These are phyloP conservation scores for Eucalyptus lansdowneana DNA, from an alignment of 345 rosid species.

Conservation along the genomic window DNA sequence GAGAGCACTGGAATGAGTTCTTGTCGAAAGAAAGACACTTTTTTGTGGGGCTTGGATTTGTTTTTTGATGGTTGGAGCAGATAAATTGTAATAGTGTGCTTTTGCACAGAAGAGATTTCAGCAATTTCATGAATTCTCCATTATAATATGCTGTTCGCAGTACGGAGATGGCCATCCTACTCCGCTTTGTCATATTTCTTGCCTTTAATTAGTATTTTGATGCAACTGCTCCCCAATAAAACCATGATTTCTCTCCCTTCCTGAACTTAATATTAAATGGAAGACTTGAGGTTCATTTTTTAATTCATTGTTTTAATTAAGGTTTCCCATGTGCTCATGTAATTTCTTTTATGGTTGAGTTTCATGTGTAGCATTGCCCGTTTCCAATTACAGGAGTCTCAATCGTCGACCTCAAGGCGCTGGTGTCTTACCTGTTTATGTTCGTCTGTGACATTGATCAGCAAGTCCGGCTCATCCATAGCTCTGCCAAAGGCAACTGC, in stretches of 20 bases:
- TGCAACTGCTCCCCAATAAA: background rate
- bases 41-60: background rate
- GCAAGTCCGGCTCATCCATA: conserved; percentile 18
- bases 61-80: background rate
- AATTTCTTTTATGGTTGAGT: background rate
- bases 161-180: background rate
- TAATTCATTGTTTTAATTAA: background rate
- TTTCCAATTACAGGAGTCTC: conserved; percentile 20
- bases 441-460: conserved; percentile 43
- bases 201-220: background rate
- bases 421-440: conserved; percentile 63
- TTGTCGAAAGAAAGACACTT: background rate
- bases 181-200: background rate
- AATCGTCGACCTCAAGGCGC: conserved; percentile 40
- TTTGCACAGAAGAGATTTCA: background rate
- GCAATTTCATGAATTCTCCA: background rate
- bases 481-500: conserved; percentile 30
- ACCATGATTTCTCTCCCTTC: background rate
- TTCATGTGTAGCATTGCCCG: background rate
- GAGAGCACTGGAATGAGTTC: background rate
- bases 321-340: background rate
- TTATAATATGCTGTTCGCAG: background rate
- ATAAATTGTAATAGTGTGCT: background rate
- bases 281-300: background rate
- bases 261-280: background rate